Base-by-base conservation (phyloP, 1,284 basidiomycete species). In the Cutaneotrichosporon dermatis region DNA sequence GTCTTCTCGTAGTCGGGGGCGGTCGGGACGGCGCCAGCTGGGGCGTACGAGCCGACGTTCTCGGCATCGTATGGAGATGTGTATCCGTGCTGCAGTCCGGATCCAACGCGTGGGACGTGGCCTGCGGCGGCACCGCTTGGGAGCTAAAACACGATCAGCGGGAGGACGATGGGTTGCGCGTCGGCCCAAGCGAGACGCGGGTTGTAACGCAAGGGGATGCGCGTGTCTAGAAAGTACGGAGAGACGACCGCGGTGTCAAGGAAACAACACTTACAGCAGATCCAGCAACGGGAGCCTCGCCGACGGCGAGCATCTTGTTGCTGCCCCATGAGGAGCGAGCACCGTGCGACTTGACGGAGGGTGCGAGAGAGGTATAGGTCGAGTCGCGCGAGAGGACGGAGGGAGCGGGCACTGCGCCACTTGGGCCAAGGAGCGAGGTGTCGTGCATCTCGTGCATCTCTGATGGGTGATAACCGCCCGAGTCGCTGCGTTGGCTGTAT, bases 311-410 rank as follows among this genome's bases (percentile, higher is more conserved):
- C 36, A 60, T 64, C 42, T 62, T 52, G 55, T 36, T 54, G 51
- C 61, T 60, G 4, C 61, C 61, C 60, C 58, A 65, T 3, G 61
- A 62, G 3, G 58, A 58, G 8, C 61, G 61, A 36, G 56, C 41
- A 15, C 40, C 50, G 50, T 53, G 35, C 5, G 42, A 54, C 12
- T 36, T 7, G 40, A 60, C 52, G 6, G 64, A 59, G 4, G 64
- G 61, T 1, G 61, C 54, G 13, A 66, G 56, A 11, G 60, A 63
- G 11, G 58, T 57, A 50, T 68, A 63, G 2, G 74, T 74, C 43
- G 74, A 76, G 58, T 76, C 71, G 34, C 74, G 59, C 25, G 72
- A 74, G 50, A 74, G 6, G 69, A 74, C 36, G 68, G 75, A 57
- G 63, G 74, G 40, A 61, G 74, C 57, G 59, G 58, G 63, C 33